Evolutionary conservation across 1,284 basidiomycete genomes (phyloP), one percentile per base, ranked within the genome.

Genomic region (Puccinia brachypodii): DNA sequence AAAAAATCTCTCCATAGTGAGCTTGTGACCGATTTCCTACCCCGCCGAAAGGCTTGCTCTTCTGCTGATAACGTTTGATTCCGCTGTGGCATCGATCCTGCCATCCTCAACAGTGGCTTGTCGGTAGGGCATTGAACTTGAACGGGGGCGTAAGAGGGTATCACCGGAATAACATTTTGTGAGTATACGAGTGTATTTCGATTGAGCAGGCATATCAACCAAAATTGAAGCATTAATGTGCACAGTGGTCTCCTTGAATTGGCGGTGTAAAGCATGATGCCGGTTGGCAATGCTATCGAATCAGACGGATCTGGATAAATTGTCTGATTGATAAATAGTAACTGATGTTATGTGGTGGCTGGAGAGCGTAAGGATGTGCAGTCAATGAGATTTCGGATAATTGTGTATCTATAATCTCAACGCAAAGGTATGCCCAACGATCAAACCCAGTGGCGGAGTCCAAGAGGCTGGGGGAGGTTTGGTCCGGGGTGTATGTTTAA

Each of bases 61-160:
- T 62, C 77, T 53, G 16, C 14, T 22, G 66, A 79, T 38, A 79
- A 50, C 28, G 68, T 72, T 31, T 79, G 77, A 62, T 38, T 79
- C 7, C 31, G 22, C 2, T 42, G 16, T 8, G 28, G 0, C 28
- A 68, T 53, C 2, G 66, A 71, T 22, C 76, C 76, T 36, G 77
- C 6, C n/a, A 72, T 25, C 64, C 77, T 64, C 62, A 79, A 28
- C 7, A 79, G 50, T 69, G 19, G 22, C 36, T n/a, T 58, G 8
- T 62, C 53, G 28, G 33, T 14, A 4, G 77, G 77, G 25, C 77
- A 79, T 19, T 53, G 22, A 36, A 68, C 53, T 28, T n/a, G 19
- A 14, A 31, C 16, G n/a, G 77, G 77, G 28, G 77, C 77, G 42
- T 72, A 79, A 14, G 68, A 62, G 28, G 62, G 9, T 40, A 33